Conservation (phyloP, 2,329 filamentous ascomycete species). For the Penicillium aurantiogriseum region DNA sequence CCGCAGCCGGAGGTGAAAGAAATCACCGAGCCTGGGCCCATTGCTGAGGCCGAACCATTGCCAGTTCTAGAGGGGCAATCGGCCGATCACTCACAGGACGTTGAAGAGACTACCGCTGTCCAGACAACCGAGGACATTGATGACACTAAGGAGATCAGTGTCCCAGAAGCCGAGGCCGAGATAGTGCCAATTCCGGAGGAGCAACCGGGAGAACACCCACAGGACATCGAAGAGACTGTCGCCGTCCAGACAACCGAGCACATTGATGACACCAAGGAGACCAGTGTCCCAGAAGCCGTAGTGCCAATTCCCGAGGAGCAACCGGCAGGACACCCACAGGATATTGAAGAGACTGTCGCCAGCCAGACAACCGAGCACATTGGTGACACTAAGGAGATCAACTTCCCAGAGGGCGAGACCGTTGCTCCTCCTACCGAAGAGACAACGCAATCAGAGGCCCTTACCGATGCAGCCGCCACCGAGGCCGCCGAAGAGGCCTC, state of each 20-base stretch:
- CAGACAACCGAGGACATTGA: background rate
- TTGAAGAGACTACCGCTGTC: constrained; percentile 5
- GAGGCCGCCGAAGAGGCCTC: background rate
- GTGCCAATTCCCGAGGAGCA: constrained; percentile 5
- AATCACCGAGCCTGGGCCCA: constrained; percentile 5
- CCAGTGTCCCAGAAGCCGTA: background rate
- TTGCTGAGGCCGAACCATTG: constrained; percentile 1
- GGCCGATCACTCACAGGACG: background rate
- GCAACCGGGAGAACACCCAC: background rate
- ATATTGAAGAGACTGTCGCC: constrained; percentile 2
- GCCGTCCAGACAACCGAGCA: background rate
- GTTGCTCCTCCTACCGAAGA: background rate
- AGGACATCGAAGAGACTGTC: constrained; percentile 1
- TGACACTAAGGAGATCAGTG: background rate
- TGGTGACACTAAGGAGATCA: background rate
- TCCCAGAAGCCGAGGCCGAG: constrained; percentile 1
- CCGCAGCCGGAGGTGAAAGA: constrained; percentile 3
- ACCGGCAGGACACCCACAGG: background rate
- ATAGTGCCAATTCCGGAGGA: background rate
- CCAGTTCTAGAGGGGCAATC: constrained; percentile 4
- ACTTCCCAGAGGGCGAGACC: background rate
- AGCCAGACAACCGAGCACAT: background rate
- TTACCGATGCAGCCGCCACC: background rate
- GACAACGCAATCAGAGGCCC: background rate
- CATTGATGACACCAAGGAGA: background rate